Conservation (phyloP, 345 rosid species). For the Syzygium aromaticum region DNA sequence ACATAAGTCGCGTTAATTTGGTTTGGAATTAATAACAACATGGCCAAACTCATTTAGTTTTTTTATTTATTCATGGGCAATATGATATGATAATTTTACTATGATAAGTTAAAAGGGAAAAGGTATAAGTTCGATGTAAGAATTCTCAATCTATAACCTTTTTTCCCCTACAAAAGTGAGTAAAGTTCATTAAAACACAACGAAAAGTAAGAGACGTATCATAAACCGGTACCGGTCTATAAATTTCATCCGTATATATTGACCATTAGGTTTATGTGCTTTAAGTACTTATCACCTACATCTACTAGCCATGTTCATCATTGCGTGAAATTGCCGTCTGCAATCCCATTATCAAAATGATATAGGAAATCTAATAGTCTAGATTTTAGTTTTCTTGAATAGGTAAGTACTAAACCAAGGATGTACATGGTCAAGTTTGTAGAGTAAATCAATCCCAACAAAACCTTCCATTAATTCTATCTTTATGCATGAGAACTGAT, state of each 20-base stretch:
- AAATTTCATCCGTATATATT: neutral
- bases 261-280: neutral
- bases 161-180: neutral
- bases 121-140: neutral
- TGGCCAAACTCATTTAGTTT: neutral
- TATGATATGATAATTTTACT: neutral
- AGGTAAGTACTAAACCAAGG: neutral
- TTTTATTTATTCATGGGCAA: neutral
- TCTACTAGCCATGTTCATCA: neutral
- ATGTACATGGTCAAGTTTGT: neutral
- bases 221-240: neutral
- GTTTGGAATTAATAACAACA: neutral
- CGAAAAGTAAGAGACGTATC: neutral
- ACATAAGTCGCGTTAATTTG: neutral
- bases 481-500: neutral
- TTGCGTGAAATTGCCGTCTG: neutral
- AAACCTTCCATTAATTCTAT: neutral
- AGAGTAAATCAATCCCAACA: neutral
- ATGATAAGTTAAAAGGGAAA: neutral
- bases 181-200: neutral
- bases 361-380: neutral
- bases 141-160: neutral
- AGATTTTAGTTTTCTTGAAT: neutral
- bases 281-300: neutral
- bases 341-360: neutral